Base-by-base conservation (phyloP, 345 rosid species). In the Sisymbrium altissimum region DNA sequence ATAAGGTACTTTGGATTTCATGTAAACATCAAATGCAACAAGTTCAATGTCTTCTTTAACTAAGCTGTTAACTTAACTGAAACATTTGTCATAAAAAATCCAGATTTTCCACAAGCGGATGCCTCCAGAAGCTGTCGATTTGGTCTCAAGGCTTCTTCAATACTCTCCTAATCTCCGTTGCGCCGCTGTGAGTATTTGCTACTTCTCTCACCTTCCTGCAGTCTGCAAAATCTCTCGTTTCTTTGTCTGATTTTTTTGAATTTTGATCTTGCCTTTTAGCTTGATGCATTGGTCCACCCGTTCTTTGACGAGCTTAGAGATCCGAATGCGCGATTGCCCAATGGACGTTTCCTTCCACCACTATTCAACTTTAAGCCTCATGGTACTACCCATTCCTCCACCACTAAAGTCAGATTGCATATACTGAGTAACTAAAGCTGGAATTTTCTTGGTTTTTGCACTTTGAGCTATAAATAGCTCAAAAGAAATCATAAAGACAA, bases 51-150 rank as follows among this genome's bases (percentile, higher is more conserved):
- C 50, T 63, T 38, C 11, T 55, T 55, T 43, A 14, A 15, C 13
- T 4, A 15, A n/a, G 38, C 27, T 25, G 36, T 13, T 55, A 65
- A 45, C 3, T 13, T 55, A 65, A 45, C 3, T 50, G 19, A 76
- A 53, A 64, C 60, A 27, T 44, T 41, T 70, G 44, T 72, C 69
- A 14, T 43, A 2, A 30, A 52, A 45, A 46, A 41, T 45, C 15
- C 82, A 95, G 99, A 86, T 95, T 78, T 95, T 95, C 80, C 89
- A 88, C 72, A 95, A 92, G 88, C 87, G 94, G 56, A 94, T 88
- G 95, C 98, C 98, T 61, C 91, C 91, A 3, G 99, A 95, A 83
- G 99, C 99, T 8, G 99, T 92, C 1, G 98, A 95, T 84, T 89
- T 95, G 2, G 97, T 92, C 81, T 95, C 98, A n/a, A 84, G 98